Conservation (phyloP, 2,329 filamentous ascomycete genomes). For the Diaporthe eres region DNA sequence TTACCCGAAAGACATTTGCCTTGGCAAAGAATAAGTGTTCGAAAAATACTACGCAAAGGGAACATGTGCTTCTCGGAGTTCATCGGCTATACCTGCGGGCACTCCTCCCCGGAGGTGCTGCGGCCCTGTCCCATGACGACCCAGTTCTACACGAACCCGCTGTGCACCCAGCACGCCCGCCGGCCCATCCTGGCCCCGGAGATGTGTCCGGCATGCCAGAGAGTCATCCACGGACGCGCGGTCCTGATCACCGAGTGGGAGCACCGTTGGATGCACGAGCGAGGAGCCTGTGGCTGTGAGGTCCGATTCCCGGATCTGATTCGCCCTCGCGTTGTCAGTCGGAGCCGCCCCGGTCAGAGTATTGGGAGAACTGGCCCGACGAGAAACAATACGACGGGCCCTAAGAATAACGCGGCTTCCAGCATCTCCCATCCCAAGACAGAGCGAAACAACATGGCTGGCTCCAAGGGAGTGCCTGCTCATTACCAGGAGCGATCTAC, state of each 20-base stretch:
- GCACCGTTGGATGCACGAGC: conserved; percentile 61
- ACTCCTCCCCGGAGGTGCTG: conserved; percentile 57
- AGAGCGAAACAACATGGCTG: background rate
- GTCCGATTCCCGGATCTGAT: conserved; percentile 55
- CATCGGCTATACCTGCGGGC: conserved; percentile 63
- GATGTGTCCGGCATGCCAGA: conserved; percentile 57
- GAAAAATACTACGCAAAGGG: background rate
- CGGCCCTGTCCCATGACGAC: conserved; percentile 61
- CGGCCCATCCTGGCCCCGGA: conserved; percentile 50
- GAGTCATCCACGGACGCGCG: conserved; percentile 56
- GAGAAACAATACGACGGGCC: background rate
- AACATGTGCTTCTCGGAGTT: conserved; percentile 64
- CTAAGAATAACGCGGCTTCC: background rate
- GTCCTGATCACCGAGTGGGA: conserved; percentile 58
- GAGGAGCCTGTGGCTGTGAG: conserved; percentile 57
- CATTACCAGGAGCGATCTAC: conserved; percentile 41
- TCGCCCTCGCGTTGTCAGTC: conserved; percentile 51
- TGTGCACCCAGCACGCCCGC: conserved; percentile 50
- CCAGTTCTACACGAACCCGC: conserved; percentile 51
- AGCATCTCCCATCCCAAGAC: background rate
- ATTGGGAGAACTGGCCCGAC: background rate
- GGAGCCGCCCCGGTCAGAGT: background rate
- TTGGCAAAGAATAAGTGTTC: background rate
- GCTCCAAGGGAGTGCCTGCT: conserved; percentile 37
- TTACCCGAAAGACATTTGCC: background rate